Evolutionary conservation across 2,329 filamentous ascomycete species (phyloP).

Genomic region (Sporothrix humicola): DNA sequence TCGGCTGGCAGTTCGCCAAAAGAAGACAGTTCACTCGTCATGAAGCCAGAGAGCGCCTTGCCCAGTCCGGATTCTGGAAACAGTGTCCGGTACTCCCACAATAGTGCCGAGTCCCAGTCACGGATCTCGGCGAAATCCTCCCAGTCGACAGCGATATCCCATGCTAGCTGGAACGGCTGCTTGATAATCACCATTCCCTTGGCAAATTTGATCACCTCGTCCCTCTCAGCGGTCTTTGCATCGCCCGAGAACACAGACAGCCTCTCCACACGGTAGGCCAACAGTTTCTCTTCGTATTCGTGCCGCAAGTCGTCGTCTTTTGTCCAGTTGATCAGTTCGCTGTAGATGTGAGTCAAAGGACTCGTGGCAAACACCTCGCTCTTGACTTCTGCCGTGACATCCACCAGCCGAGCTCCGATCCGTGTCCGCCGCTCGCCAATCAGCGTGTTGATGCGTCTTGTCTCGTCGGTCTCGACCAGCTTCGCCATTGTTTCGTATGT

Average conservation of each 20-base stretch:
- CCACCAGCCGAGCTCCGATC: constrained; percentile 79
- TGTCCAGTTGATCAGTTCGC: constrained; percentile 86
- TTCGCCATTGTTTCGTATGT: constrained; percentile 84
- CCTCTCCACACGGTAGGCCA: constrained; percentile 79
- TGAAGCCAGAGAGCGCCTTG: constrained; percentile 79
- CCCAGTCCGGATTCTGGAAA: constrained; percentile 85
- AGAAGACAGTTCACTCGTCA: constrained; percentile 83
- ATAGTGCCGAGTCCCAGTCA: constrained; percentile 78
- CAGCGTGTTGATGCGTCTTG: constrained; percentile 84
- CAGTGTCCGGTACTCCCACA: constrained; percentile 79
- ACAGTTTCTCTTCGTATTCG: constrained; percentile 85
- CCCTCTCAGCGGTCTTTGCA: constrained; percentile 72
- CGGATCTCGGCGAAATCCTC: constrained; percentile 74
- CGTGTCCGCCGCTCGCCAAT: constrained; percentile 88
- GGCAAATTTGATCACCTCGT: constrained; percentile 76
- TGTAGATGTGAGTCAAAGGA: constrained; percentile 79
- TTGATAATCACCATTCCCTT: constrained; percentile 96
- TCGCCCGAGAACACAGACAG: constrained; percentile 70
- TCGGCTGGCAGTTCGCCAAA: constrained; percentile 59
- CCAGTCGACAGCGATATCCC: constrained; percentile 92
- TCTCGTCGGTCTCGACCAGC: constrained; percentile 84
- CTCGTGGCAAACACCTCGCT: constrained; percentile 79
- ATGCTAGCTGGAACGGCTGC: constrained; percentile 85
- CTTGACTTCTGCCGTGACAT: constrained; percentile 87
- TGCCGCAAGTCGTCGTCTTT: constrained; percentile 83